Conservation (phyloP, 2,329 filamentous ascomycete species). For the Talaromyces sp. region DNA sequence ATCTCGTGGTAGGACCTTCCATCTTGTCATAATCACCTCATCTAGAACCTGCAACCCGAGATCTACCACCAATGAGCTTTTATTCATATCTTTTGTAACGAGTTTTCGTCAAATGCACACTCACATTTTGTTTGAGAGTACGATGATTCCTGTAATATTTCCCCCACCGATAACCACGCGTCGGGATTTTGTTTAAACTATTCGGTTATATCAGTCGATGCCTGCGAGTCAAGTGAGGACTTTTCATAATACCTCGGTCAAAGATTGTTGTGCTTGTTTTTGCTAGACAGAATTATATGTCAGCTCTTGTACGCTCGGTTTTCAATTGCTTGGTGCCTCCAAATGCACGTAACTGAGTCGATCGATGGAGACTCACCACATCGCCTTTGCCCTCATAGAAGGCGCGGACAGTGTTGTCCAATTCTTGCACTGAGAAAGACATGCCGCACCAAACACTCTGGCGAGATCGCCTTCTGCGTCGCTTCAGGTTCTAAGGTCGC, state of each 20-base stretch:
- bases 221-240: constrained; percentile 16
- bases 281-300: constrained; percentile 56
- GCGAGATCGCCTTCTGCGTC: constrained; percentile 30
- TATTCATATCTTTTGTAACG: neutral
- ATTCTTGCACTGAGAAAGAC: constrained; percentile 79
- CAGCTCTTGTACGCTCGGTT: neutral
- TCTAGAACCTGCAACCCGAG: constrained; percentile 94
- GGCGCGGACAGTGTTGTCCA: constrained; percentile 92
- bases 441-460: constrained; percentile 44
- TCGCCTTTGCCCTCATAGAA: constrained; percentile 98
- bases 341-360: constrained; percentile 22
- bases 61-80: constrained; percentile 53
- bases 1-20: constrained; percentile 94
- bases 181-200: constrained; percentile 99
- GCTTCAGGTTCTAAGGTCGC: constrained; percentile 22
- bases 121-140: constrained; percentile 96
- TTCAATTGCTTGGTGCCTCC: neutral
- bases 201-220: constrained; percentile 18
- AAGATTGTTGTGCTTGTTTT: constrained; percentile 88
- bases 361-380: constrained; percentile 58
- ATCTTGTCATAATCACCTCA: constrained; percentile 97
- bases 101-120: constrained; percentile 32
- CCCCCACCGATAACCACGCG: constrained; percentile 94
- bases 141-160: constrained; percentile 88
- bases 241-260: constrained; percentile 73